Percentiles rank a stretch among this genome's conserved stretches.
These are phyloP conservation scores for Dendrobium officinale DNA, from an alignment of 106 monocot species.

Conservation along the genomic window DNA sequence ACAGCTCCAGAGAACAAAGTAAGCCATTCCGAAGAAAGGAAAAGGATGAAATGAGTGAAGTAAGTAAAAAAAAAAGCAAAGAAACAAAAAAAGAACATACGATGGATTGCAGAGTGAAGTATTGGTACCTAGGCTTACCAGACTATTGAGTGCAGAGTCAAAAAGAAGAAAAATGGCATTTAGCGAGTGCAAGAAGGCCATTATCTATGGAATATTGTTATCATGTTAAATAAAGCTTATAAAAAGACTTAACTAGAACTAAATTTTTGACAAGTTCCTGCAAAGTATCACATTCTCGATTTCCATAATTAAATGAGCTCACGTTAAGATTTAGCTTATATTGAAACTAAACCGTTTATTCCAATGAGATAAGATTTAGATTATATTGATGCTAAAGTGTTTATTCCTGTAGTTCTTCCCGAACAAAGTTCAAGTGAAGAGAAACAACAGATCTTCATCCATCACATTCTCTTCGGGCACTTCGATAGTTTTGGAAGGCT, in stretches of 20 bases:
- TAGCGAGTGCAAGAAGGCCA: constrained; percentile 46
- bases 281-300: neutral
- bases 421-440: no score
- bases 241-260: neutral
- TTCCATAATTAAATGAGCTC: neutral
- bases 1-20: constrained; percentile 83
- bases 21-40: constrained; percentile 84
- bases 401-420: no score
- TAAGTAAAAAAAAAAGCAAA: neutral
- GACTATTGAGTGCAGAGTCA: constrained; percentile 68
- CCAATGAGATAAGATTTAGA: no score
- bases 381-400: no score
- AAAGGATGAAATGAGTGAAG: constrained; percentile 43
- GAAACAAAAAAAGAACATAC: neutral
- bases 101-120: neutral
- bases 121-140: constrained; percentile 31
- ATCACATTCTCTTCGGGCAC: no score
- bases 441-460: no score
- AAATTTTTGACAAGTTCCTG: no score
- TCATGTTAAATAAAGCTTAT: neutral
- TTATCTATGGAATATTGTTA: constrained; percentile 12
- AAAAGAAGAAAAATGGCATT: constrained; percentile 50
- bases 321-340: neutral
- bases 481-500: no score
- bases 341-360: no score